Evolutionary conservation across 345 rosid species (phyloP), one percentile per base, ranked within the genome.

Genomic region (Eucalyptus cloeziana): DNA sequence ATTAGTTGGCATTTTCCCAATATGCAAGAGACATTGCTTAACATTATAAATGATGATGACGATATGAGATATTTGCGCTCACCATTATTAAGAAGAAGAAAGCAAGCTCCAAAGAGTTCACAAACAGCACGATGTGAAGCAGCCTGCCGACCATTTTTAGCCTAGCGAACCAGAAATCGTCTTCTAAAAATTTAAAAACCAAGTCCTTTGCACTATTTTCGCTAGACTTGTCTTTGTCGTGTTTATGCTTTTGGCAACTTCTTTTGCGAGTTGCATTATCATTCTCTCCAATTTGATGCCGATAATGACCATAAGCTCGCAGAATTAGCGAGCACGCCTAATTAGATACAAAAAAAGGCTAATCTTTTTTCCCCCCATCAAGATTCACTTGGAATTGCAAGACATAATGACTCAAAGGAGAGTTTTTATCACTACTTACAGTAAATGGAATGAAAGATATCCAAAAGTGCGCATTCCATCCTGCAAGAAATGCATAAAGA

Each of bases 81-180:
- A 97, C 99, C 95, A 93, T 87, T 89, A 96, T 93, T 89, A 94
- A 97, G 92, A 97, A 95, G 93, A 97, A 90, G 92, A 92, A 96
- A 13, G 99, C 96, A 8, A 97, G 31, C 67, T 96, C 98, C 51
- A 97, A 96, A 10, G 99, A 94, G 90, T 97, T 97, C 83, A 96
- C 98, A 89, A 97, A 97, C 2, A 96, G 95, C 90, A 94, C 94
- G 92, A 96, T 87, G 49, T 97, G 99, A 69, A 97, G 94, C 88
- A 97, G 91, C 79, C 91, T 54, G 89, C 95, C 95, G 88, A 97
- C 88, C 14, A 97, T 88, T 51, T 52, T 69, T 1, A 98, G 98
- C 86, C 91, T 88, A 33, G 64, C 49, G 89, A 97, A 94, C 97
- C 99, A 96, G 92, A 96, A 96, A 21, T 92, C 91, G 69, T 94